Base-by-base conservation (phyloP, 257 asterid species). In the Nicotiana obtusifolia region DNA sequence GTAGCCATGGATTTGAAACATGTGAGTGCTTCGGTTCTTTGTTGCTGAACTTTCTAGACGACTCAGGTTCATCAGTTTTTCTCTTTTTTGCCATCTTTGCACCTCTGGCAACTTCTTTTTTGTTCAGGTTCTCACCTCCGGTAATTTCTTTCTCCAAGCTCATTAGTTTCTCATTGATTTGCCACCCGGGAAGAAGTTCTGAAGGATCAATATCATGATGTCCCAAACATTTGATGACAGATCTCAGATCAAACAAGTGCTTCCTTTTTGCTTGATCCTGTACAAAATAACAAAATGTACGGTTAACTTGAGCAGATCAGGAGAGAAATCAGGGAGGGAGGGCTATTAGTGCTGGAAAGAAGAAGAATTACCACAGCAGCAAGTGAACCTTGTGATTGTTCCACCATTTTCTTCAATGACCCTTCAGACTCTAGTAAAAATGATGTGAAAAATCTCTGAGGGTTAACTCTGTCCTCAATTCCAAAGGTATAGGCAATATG, bases 161-260 rank as follows among this genome's bases (percentile, higher is more conserved):
- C 66, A 77, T n/a, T 22, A 92, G 91, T 81, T 84, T 87, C 69
- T 89, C 92, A 28, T 78, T 85, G 81, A 95, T 85, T 88, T 95
- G 92, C 97, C 98, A 95, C 57, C 92, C 97, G 0, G 98, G 88
- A 81, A 95, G 88, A 76, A 91, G 83, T 84, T 89, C 84, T 37
- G 91, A 67, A 10, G 89, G 86, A 81, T 95, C 96, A 77, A 94
- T 82, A 5, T 79, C 86, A 82, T 95, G 97, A 81, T 89, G 83
- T 86, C 80, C 91, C 86, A 91, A 83, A 84, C 96, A 91, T 85
- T 83, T 83, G 77, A 83, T 64, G 44, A 93, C 82, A n/a, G 97
- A 89, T 86, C 64, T 90, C 76, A 93, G 84, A 47, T 88, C 84
- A 71, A 83, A 66, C 82, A 95, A 82, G 24, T 89, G 91, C 82